phyloP scores from a whole-genome alignment of 768 basidiomycete genomes.

The Pleurotus tuber-regium region DNA sequence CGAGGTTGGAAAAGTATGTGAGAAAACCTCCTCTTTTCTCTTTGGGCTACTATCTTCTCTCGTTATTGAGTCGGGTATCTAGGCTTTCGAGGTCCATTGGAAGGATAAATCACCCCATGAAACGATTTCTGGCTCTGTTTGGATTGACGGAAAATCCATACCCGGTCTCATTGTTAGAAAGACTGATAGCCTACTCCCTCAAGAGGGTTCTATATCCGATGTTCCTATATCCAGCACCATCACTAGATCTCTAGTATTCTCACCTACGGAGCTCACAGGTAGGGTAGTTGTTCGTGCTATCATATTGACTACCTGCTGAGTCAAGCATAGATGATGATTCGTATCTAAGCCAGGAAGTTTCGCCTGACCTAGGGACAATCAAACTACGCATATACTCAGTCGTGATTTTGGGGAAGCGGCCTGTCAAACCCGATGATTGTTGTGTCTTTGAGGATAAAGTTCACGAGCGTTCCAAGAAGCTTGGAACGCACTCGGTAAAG shows the following conservation, averaged over 20 bases:
- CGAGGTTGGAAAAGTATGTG: slow-evolving; percentile 23
- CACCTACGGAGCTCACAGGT: slow-evolving; percentile 20
- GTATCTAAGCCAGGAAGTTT: slow-evolving; percentile 10
- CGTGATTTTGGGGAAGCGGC: not conserved
- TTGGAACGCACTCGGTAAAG: slow-evolving; percentile 13
- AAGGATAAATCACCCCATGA: not conserved
- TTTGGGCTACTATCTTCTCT: not conserved
- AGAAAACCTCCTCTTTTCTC: not conserved
- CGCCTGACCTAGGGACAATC: slow-evolving; percentile 14
- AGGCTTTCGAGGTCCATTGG: slow-evolving; percentile 20
- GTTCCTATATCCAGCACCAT: slow-evolving; percentile 10
- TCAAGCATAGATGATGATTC: slow-evolving; percentile 19
- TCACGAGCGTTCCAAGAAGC: slow-evolving; percentile 19
- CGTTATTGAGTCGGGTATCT: no score
- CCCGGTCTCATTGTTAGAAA: no score
- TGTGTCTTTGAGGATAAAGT: slow-evolving; percentile 7
- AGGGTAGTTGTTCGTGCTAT: not conserved
- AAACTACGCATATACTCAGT: slow-evolving; percentile 13
- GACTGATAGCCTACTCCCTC: not conserved
- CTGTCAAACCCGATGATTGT: not conserved
- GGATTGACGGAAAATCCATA: slow-evolving; percentile 13
- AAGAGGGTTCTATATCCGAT: not conserved
- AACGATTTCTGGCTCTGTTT: slow-evolving; percentile 1
- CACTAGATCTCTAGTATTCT: slow-evolving; percentile 16
- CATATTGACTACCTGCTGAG: no score